phyloP scores from a whole-genome alignment of 257 asterid species.

The Mentha longifolia region DNA sequence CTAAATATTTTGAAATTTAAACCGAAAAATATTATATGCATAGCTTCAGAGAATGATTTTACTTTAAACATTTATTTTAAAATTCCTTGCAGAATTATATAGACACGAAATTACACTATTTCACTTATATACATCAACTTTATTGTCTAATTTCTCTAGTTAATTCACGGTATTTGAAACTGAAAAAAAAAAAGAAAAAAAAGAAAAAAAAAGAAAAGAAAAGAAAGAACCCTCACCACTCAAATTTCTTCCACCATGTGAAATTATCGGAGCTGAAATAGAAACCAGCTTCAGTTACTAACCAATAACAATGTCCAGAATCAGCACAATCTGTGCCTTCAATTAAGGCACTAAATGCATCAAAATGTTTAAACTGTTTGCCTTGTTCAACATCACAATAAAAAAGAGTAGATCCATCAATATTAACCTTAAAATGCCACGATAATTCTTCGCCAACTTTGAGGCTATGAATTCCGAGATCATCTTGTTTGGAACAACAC shows the following conservation, averaged over 20 bases:
- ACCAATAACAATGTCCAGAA: slow-evolving; percentile 10
- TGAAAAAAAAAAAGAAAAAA: no score
- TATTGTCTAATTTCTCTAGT: no score
- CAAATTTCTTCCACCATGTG: slow-evolving; percentile 2
- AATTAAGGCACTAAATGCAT: background rate
- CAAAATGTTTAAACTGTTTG: background rate
- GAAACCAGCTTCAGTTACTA: slow-evolving; percentile 4
- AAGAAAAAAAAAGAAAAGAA: no score
- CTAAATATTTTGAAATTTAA: no score
- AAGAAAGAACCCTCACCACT: background rate
- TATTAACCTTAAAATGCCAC: slow-evolving; percentile 14
- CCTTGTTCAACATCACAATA: background rate
- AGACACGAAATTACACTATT: no score
- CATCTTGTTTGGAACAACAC: slow-evolving; percentile 12
- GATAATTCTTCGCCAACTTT: background rate
- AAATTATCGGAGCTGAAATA: slow-evolving; percentile 12
- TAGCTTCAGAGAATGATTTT: background rate
- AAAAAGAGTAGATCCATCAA: slow-evolving; percentile 18
- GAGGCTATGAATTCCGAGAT: background rate
- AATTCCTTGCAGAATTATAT: background rate
- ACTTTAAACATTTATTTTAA: background rate
- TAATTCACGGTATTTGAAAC: background rate
- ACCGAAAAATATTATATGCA: no score
- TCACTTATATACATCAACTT: no score
- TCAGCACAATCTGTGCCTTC: background rate